These are phyloP conservation scores for Arabis hirsuta DNA, from an alignment of 345 rosid species.

Conservation along the genomic window DNA sequence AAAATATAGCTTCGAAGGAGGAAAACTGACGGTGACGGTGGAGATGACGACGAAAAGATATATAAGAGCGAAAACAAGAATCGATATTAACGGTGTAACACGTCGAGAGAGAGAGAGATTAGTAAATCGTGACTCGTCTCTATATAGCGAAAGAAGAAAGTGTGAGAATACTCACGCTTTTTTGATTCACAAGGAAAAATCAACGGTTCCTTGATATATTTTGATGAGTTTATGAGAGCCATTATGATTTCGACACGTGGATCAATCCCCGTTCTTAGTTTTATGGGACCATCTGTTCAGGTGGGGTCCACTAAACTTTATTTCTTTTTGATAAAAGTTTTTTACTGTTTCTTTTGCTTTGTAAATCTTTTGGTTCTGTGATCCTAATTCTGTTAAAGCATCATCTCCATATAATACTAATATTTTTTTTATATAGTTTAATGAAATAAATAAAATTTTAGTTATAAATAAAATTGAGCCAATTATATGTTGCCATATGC, in stretches of 20 bases:
- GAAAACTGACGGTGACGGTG: conserved; percentile 28
- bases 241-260: conserved; percentile 29
- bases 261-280: conserved; percentile 20
- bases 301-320: conserved; percentile 32
- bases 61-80: conserved; percentile 6
- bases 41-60: conserved; percentile 13
- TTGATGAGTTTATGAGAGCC: background rate
- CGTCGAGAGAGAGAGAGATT: conserved; percentile 26
- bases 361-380: background rate
- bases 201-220: conserved; percentile 32
- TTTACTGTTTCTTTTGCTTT: background rate
- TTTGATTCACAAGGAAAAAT: conserved; percentile 26
- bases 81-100: conserved; percentile 40
- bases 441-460: too few species aligned
- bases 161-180: conserved; percentile 20
- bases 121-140: conserved; percentile 13
- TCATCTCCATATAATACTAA: too few species aligned
- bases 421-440: too few species aligned
- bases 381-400: too few species aligned
- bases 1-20: background rate
- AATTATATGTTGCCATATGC: too few species aligned
- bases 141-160: conserved; percentile 20
- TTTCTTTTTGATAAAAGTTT: background rate
- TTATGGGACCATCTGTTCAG: conserved; percentile 33
- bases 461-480: too few species aligned